phyloP scores from a whole-genome alignment of 176 grass and related monocot genomes.

The Eleusine coracana region DNA sequence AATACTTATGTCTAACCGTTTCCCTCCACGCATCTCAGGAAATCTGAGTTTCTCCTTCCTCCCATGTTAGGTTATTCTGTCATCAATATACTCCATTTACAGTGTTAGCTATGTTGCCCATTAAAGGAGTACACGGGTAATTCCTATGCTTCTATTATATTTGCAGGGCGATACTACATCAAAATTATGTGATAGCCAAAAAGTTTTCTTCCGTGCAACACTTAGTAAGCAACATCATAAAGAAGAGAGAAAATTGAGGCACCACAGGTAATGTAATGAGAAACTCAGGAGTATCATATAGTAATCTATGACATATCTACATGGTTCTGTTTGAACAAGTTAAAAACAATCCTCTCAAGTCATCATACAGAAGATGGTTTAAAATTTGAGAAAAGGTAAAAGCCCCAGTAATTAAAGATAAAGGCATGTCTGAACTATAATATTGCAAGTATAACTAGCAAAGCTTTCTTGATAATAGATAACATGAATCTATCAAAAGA shows the following conservation, averaged over 20 bases:
- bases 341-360: neutral
- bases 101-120: neutral
- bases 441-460: neutral
- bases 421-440: neutral
- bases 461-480: constrained; percentile 6
- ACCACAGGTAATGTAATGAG: constrained; percentile 6
- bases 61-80: neutral
- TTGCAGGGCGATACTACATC: neutral
- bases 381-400: constrained; percentile 4
- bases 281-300: neutral
- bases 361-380: constrained; percentile 30
- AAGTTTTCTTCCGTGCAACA: neutral
- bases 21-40: neutral
- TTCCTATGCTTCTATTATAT: neutral
- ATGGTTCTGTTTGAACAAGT: constrained; percentile 30
- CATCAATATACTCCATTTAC: neutral
- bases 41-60: neutral
- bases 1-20: neutral
- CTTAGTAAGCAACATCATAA: neutral
- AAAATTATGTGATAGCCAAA: neutral
- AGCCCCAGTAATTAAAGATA: neutral
- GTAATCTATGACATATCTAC: constrained; percentile 3
- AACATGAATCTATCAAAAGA: neutral
- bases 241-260: constrained; percentile 14
- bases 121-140: neutral